Evolutionary conservation across 169 alveolate species (phyloP), one percentile per base, ranked within the genome.

Genomic region (Eimeria acervulina): DNA sequence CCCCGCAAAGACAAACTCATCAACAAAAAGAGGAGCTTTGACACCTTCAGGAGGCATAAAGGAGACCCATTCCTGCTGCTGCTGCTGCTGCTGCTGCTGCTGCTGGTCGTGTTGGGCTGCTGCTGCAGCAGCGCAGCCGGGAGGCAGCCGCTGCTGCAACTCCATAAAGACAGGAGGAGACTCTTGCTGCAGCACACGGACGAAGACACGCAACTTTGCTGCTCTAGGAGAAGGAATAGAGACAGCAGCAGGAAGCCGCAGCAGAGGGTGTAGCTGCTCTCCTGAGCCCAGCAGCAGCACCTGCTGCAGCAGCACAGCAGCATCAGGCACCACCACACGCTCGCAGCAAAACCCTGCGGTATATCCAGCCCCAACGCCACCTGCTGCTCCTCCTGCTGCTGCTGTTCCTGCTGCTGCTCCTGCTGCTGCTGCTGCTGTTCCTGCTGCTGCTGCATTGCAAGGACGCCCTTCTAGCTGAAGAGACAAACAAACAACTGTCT

Each of bases 251-350:
- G 13, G n/a, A 0, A 4, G 38, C 17, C 51, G 55, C 76, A 83
- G 74, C 72, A 47, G 52, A 7, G 91, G 91, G 28, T 83, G 91
- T 4, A 52, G 51, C 91, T 36, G 47, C 36, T 83, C 91, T 12
- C 91, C 91, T 83, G 91, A 72, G n/a, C 76, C 91, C 28, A 83
- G 59, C 66, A 83, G 68, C 74, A 83, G 76, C 72, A 83, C 91
- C 21, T 83, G 91, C 72, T 83, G 47, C 42, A 83, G 91, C 47
- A 63, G 42, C 74, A 83, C 91, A 2, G 42, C 47, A 26, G 72
- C 72, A 10, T 63, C 91, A 26, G 52, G 91, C 26, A 83, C 36
- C 91, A 83, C 23, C 26, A 83, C 47, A n/a, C 91, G 68, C n/a
- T 83, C 33, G 66, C 89, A 78, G 63, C 89, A 78, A 15, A 26